Percentiles rank a stretch among this genome's conserved stretches.
These are phyloP conservation scores for Prunus campanulata DNA, from an alignment of 306 rosid genomes.

Conservation along the genomic window DNA sequence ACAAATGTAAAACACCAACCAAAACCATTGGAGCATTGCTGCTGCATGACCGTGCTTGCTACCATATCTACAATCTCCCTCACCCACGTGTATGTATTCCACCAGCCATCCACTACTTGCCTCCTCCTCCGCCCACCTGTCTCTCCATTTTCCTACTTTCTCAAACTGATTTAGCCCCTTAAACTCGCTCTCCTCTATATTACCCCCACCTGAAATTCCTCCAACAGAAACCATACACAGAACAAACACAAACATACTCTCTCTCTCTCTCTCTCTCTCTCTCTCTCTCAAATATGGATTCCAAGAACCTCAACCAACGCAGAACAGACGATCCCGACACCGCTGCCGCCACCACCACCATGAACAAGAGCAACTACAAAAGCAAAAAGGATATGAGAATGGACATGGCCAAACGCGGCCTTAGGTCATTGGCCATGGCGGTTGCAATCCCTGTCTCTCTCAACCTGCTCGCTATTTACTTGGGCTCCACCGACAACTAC, in stretches of 20 bases:
- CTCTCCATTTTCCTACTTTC: slow-evolving; percentile 5
- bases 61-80: not conserved
- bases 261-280: not conserved
- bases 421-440: slow-evolving; percentile 50
- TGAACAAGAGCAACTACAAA: not conserved
- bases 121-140: slow-evolving; percentile 41
- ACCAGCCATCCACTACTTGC: not conserved
- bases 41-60: too few relatives aligned
- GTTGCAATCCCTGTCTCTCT: slow-evolving; percentile 51
- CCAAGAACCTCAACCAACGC: slow-evolving; percentile 50
- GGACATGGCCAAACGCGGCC: slow-evolving; percentile 74
- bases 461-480: slow-evolving; percentile 32
- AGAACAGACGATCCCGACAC: slow-evolving; percentile 14
- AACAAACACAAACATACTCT: not conserved
- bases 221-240: not conserved
- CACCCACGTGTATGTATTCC: slow-evolving; percentile 6
- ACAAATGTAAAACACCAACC: too few relatives aligned
- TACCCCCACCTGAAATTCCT: slow-evolving; percentile 8
- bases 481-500: slow-evolving; percentile 20
- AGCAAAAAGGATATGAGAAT: slow-evolving; percentile 22
- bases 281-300: slow-evolving; percentile 40
- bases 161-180: not conserved
- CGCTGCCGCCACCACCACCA: not conserved
- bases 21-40: too few relatives aligned
- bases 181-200: slow-evolving; percentile 27